Percentiles rank a stretch among this genome's conserved stretches.
phyloP scores from a whole-genome alignment of 2,329 filamentous ascomycete genomes.

The Periconia sp. region DNA sequence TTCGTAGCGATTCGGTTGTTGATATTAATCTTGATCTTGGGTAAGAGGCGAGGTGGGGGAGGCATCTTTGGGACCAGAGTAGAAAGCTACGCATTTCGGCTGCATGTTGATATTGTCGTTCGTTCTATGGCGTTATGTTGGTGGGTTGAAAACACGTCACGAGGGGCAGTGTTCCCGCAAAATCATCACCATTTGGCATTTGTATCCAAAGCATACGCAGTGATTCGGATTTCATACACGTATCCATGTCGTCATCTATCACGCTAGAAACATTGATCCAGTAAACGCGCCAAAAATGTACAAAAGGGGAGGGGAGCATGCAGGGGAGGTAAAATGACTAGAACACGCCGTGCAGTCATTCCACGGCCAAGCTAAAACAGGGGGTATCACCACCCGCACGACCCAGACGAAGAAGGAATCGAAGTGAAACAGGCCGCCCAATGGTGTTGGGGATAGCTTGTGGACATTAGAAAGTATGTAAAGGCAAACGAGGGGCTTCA shows the following conservation, averaged over 20 bases:
- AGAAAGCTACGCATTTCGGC: too few species aligned
- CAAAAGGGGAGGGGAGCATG: neutral
- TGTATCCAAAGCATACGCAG: neutral
- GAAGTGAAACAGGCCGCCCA: too few species aligned
- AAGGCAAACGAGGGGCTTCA: slow-evolving; percentile 20
- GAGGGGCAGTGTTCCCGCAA: too few species aligned
- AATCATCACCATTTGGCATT: too few species aligned
- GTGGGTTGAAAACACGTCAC: too few species aligned
- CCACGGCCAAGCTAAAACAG: neutral
- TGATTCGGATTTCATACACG: slow-evolving; percentile 15
- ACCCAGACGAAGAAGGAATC: neutral
- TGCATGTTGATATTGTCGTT: neutral
- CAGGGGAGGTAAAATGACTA: neutral
- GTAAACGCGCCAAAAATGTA: neutral
- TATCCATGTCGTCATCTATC: slow-evolving; percentile 30
- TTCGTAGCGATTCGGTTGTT: too few species aligned
- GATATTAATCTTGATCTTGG: neutral
- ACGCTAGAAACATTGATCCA: slow-evolving; percentile 1
- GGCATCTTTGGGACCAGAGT: too few species aligned
- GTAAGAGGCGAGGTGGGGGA: neutral
- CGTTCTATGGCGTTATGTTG: neutral
- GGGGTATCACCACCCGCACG: slow-evolving; percentile 10
- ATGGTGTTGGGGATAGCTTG: too few species aligned
- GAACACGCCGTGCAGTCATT: neutral
- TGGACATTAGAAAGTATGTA: slow-evolving; percentile 34